phyloP scores from a whole-genome alignment of 2,329 filamentous ascomycete species.

The Gaeumannomyces tritici region DNA sequence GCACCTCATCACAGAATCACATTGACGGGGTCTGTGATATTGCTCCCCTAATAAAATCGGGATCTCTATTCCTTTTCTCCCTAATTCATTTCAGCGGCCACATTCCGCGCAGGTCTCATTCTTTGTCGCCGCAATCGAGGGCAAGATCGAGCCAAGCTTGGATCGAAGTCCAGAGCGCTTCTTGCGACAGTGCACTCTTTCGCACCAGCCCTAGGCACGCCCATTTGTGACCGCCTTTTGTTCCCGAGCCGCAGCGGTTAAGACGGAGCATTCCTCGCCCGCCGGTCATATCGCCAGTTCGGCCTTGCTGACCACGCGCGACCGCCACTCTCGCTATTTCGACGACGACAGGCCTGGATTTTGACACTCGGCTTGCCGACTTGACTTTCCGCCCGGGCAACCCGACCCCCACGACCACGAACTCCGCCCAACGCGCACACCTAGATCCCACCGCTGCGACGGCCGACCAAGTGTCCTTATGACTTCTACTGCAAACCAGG shows the following conservation, averaged over 20 bases:
- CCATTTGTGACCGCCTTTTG: neutral
- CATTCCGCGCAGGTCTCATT: neutral
- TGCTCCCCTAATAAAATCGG: slow-evolving; percentile 3
- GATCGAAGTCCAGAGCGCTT: neutral
- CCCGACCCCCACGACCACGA: slow-evolving; percentile 8
- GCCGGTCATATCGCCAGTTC: neutral
- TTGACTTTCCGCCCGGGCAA: neutral
- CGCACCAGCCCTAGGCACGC: neutral
- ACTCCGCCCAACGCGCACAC: slow-evolving; percentile 7
- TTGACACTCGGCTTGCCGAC: slow-evolving; percentile 4
- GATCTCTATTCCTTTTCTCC: slow-evolving; percentile 2
- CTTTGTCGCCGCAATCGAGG: neutral
- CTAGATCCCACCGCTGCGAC: slow-evolving; percentile 4
- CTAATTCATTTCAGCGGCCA: neutral
- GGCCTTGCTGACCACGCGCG: neutral
- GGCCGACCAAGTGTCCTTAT: slow-evolving; percentile 33
- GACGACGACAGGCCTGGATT: slow-evolving; percentile 2
- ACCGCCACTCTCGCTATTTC: neutral
- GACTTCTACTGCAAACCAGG: slow-evolving; percentile 51
- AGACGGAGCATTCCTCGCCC: neutral
- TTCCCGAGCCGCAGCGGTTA: neutral
- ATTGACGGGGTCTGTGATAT: slow-evolving; percentile 8
- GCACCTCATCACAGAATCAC: slow-evolving; percentile 9
- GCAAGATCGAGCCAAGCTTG: neutral
- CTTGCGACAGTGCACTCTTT: neutral